A percentile compares a stretch with the other conserved stretches of the same genome.
phyloP scores from a whole-genome alignment of 441 rosid species.

The Geranium incanum region DNA sequence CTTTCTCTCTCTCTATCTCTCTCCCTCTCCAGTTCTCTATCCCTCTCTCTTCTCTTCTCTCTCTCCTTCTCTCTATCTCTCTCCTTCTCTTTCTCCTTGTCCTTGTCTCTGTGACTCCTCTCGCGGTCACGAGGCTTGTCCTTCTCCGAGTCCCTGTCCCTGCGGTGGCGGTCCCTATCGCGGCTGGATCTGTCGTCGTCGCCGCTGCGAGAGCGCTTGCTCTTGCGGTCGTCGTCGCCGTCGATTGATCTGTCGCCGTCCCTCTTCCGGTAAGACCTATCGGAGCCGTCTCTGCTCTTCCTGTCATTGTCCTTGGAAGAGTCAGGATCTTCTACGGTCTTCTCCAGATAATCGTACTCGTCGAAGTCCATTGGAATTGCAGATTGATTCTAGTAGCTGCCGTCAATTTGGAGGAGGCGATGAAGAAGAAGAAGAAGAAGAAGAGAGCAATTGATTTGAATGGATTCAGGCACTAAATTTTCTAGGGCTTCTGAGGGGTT shows the following conservation, averaged over 20 bases:
- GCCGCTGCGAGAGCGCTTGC: constrained; percentile 43
- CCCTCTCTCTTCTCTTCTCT: constrained; percentile 20
- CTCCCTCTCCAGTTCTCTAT: background rate
- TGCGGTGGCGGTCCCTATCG: constrained; percentile 22
- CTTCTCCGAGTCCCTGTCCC: constrained; percentile 16
- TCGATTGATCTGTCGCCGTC: constrained; percentile 19
- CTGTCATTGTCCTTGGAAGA: constrained; percentile 24
- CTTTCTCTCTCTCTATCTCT: background rate
- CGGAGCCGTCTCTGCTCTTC: constrained; percentile 38
- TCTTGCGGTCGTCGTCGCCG: constrained; percentile 27
- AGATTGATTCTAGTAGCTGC: background rate
- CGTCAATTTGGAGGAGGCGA: background rate
- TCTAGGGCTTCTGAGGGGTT: constrained; percentile 4
- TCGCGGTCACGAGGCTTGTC: constrained; percentile 28
- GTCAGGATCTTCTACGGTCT: constrained; percentile 59
- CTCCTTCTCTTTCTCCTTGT: constrained; percentile 1
- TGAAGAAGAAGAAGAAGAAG: background rate
- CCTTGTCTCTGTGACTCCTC: constrained; percentile 23
- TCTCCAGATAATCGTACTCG: constrained; percentile 91
- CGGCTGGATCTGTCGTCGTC: constrained; percentile 49
- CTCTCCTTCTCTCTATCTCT: background rate
- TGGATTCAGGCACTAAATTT: background rate
- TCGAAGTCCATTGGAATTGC: constrained; percentile 58
- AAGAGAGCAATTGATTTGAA: background rate
- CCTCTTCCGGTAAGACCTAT: constrained; percentile 65